phyloP scores from a whole-genome alignment of 78 protist species.

The Fonticula alba region DNA sequence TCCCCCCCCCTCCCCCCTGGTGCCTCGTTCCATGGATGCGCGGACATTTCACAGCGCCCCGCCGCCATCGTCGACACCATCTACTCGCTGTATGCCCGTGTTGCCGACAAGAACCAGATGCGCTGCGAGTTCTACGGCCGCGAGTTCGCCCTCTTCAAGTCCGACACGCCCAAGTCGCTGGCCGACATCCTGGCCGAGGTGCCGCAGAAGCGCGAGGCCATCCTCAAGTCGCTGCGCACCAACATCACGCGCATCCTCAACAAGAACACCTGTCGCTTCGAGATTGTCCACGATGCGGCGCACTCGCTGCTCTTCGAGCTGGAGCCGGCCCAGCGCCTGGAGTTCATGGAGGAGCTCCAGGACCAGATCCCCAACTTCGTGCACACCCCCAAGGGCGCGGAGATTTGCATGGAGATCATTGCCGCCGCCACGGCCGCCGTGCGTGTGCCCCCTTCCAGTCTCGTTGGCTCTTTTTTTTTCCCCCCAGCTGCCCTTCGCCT shows the following conservation, averaged over 20 bases:
- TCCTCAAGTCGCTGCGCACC: conserved; percentile 8
- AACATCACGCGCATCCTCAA: conserved; percentile 4
- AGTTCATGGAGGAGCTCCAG: conserved; percentile 25
- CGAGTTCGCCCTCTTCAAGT: conserved; percentile 27
- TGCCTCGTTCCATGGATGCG: no score
- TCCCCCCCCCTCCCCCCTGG: no score
- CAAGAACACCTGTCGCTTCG: conserved; percentile 23
- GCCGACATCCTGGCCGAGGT: conserved; percentile 1
- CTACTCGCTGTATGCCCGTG: conserved; percentile 19
- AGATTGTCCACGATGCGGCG: conserved; percentile 17
- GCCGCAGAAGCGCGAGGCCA: conserved; percentile 13
- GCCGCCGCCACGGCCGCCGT: conserved; percentile 20
- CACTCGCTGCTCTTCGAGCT: conserved; percentile 6
- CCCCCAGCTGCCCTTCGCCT: no score
- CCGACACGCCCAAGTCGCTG: conserved; percentile 7
- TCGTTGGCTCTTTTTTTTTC: neutral
- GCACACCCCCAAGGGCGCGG: conserved; percentile 41
- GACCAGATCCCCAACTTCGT: conserved; percentile 20
- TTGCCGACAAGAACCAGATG: conserved; percentile 10
- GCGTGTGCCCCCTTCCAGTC: no score
- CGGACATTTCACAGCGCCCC: no score
- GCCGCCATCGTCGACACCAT: neutral
- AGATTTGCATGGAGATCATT: conserved; percentile 11
- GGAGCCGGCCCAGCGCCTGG: neutral
- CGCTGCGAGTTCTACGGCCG: conserved; percentile 33